phyloP scores from a whole-genome alignment of 106 monocot genomes.

The Acanthochlamys bracteata region DNA sequence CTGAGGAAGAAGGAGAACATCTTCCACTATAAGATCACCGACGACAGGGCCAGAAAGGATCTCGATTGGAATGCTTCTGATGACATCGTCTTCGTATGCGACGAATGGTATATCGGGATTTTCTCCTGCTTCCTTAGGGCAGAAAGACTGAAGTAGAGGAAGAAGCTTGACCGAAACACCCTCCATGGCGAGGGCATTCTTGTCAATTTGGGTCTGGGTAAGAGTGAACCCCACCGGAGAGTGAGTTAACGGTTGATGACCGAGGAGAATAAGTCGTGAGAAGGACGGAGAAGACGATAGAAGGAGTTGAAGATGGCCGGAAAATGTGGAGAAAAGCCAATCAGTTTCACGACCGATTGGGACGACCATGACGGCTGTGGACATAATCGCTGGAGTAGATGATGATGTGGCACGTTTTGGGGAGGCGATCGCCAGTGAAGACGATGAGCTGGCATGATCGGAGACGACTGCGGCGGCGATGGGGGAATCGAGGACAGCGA shows the following conservation, averaged over 20 bases:
- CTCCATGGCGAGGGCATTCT: neutral
- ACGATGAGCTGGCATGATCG: too few relatives aligned
- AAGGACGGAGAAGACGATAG: slow-evolving; percentile 21
- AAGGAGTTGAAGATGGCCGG: slow-evolving; percentile 67
- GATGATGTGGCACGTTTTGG: slow-evolving; percentile 34
- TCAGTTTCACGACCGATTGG: slow-evolving; percentile 57
- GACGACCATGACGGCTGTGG: slow-evolving; percentile 50
- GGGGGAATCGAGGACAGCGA: slow-evolving; percentile 77
- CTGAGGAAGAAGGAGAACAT: slow-evolving; percentile 41
- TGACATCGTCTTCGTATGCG: slow-evolving; percentile 57
- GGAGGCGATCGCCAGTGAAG: slow-evolving; percentile 33
- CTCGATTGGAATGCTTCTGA: slow-evolving; percentile 33
- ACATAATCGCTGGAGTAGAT: neutral
- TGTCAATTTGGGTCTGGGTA: too few relatives aligned
- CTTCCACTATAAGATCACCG: slow-evolving; percentile 80
- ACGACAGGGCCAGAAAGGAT: slow-evolving; percentile 29
- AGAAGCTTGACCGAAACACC: slow-evolving; percentile 21
- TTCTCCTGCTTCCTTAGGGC: slow-evolving; percentile 21
- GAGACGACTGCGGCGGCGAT: neutral
- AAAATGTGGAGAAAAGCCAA: slow-evolving; percentile 64
- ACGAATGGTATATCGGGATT: slow-evolving; percentile 58
- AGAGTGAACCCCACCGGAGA: slow-evolving; percentile 4
- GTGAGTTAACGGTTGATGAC: slow-evolving; percentile 13
- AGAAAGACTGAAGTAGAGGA: slow-evolving; percentile 64
- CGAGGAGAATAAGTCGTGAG: slow-evolving; percentile 62